Evolutionary conservation across 2,329 filamentous ascomycete genomes (phyloP).

Genomic region (Amauroascus verrucosus): DNA sequence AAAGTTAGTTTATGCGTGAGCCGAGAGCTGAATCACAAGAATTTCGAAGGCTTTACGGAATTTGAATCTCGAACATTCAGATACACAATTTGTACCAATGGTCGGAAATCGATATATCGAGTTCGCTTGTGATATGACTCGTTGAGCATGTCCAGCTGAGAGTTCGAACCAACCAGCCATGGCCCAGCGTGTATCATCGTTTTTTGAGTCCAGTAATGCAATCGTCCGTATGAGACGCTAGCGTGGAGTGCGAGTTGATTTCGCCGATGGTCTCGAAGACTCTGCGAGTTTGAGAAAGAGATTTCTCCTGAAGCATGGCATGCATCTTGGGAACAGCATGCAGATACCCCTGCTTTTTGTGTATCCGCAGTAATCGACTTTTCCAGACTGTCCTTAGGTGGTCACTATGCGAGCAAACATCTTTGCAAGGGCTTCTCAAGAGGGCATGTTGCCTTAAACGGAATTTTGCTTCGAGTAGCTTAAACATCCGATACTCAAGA

Average conservation of each 20-base stretch:
- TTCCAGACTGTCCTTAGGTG: background rate
- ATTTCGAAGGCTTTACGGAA: too few species aligned
- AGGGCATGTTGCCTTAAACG: background rate
- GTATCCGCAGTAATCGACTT: background rate
- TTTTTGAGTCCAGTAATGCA: background rate
- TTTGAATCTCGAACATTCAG: too few species aligned
- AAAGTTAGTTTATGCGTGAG: too few species aligned
- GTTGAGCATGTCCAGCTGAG: too few species aligned
- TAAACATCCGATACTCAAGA: too few species aligned
- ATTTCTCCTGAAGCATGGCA: background rate
- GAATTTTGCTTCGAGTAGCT: too few species aligned
- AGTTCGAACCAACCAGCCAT: background rate
- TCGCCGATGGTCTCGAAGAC: background rate
- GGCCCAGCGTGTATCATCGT: background rate
- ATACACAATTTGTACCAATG: too few species aligned
- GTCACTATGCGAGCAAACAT: background rate
- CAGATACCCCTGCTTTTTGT: background rate
- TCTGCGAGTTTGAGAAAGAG: background rate
- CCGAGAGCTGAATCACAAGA: too few species aligned
- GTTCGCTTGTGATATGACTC: too few species aligned
- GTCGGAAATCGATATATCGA: too few species aligned
- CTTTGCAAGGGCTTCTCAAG: background rate
- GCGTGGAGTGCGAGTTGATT: background rate
- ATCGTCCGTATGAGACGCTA: background rate
- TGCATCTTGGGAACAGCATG: background rate